Evolutionary conservation across 108 stramenopile genomes (phyloP), one percentile per base, ranked within the genome.

Genomic region (Epipyxis sp.): DNA sequence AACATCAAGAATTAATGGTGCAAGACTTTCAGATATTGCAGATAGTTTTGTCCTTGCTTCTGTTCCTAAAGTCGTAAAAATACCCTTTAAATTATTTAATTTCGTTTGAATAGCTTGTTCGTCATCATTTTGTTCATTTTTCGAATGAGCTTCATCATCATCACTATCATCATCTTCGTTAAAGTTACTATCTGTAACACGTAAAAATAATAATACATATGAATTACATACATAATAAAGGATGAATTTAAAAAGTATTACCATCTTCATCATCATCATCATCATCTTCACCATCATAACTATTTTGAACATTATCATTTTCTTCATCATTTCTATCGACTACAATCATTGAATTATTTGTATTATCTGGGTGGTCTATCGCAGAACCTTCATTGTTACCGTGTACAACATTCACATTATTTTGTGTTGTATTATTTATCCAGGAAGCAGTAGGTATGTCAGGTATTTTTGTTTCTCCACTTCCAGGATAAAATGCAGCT

Each of bases 401-500:
- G 46, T 6, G 13, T 13, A 50, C 46, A 50, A 20, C 46, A 50
- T 50, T 50, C 20, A 13, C 46, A 13, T 50, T 20, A 50, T 20
- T 50, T 50, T 50, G 46, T 13, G 13, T 50, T 50, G 6, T 6
- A 13, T 50, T 20, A 6, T 50, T 13, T 13, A 50, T 50, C 46
- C 46, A 50, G 46, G 20, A 50, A 13, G 20, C 46, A n/a, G n/a
- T 6, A 43, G 65, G 6, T 13, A 43, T 67, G 20, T 6, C 3
- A 39, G 71, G 71, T 3, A 74, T 42, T 6, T 16, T n/a, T 13
- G 71, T 74, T 74, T 16, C 10, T 16, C 71, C 71, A 13, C 41
- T 74, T 6, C 71, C 71, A 13, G 71, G 71, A 42, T 74, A 74
- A 42, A 74, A 74, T 37, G 71, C 71, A 13, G 71, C 50, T 30